Evolutionary conservation across 805 yeast genomes (phyloP).

Genomic region (Brettanomyces custersianus): DNA sequence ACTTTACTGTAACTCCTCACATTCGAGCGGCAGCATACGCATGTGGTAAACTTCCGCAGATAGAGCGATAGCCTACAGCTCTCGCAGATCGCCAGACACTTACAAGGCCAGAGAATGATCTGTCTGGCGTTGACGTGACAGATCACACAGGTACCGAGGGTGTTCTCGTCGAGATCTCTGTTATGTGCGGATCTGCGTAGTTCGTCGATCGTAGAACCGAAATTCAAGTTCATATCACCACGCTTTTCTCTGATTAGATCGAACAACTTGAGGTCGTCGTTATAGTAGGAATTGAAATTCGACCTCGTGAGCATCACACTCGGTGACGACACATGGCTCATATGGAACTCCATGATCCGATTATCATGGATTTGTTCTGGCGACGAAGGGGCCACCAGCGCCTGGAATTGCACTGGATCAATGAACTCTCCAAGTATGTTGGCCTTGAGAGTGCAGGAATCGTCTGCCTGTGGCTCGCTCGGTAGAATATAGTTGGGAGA

Average conservation of each 20-base stretch:
- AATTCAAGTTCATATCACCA: background rate
- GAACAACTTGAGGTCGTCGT: slow-evolving; percentile 16
- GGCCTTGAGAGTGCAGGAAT: background rate
- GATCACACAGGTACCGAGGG: slow-evolving; percentile 57
- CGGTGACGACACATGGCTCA: slow-evolving; percentile 7
- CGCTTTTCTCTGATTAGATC: slow-evolving; percentile 21
- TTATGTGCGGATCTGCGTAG: background rate
- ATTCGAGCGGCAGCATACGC: slow-evolving; percentile 75
- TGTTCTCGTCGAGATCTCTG: slow-evolving; percentile 23
- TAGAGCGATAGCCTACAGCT: slow-evolving; percentile 69
- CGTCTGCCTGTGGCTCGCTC: background rate
- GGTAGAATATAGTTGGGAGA: background rate
- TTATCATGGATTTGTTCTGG: slow-evolving; percentile 18
- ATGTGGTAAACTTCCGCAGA: slow-evolving; percentile 60
- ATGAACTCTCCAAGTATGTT: slow-evolving; percentile 5
- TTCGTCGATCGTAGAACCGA: background rate
- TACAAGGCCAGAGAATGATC: slow-evolving; percentile 87
- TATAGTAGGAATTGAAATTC: slow-evolving; percentile 15
- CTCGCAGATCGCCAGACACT: slow-evolving; percentile 83
- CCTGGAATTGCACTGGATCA: slow-evolving; percentile 5
- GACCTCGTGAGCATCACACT: slow-evolving; percentile 20
- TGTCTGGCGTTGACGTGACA: slow-evolving; percentile 71
- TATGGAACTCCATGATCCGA: slow-evolving; percentile 22
- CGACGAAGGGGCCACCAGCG: slow-evolving; percentile 17
- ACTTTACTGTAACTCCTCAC: slow-evolving; percentile 62